Base-by-base conservation (phyloP, 192 early-diverging fungal genomes). In the Linnemannia exigua region DNA sequence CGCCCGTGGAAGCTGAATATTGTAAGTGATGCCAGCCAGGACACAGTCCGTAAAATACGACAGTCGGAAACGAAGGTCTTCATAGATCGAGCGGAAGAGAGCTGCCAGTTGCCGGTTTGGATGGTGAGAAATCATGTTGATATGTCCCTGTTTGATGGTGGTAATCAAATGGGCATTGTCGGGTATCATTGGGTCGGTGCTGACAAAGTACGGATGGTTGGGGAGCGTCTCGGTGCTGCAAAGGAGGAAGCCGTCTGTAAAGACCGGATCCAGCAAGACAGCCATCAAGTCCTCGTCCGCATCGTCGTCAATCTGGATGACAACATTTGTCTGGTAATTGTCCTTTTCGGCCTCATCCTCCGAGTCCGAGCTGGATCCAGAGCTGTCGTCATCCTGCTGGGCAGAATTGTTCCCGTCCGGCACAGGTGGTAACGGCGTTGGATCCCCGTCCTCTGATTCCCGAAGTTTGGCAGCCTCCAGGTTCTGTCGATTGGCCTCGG, bases 291-390 rank as follows among this genome's bases (percentile, higher is more conserved):
- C 95, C 80, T 95, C 94, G 82, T 96, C 95, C 8, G 93, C 92
- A 58, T 95, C 95, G 73, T 96, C 95, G 74, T 96, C 95, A 76
- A 96, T 94, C 87, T 96, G 94, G 31, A 95, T 91, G 2, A 95
- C 93, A 28, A 94, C 91, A 61, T 87, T 81, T 5, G 77, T 76
- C 35, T 87, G 87, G 46, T 87, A 88, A 35, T 88, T 85, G 5
- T 80, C 76, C 25, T 88, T 79, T 6, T 87, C 84, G 0, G 67
- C 70, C 28, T 83, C 88, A 31, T 82, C 79, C n/a, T 87, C 87
- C 7, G 87, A 80, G 15, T 79, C 74, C 36, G 79, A 54, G 66
- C 72, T 77, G 16, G 78, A 71, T 35, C 69, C 74, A 6, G 80
- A 80, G 50, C 86, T 87, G 54, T 83, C 79, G 28, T 88, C 87